These are phyloP conservation scores for Erysimum cheiri DNA, from an alignment of 441 rosid species.

Conservation along the genomic window DNA sequence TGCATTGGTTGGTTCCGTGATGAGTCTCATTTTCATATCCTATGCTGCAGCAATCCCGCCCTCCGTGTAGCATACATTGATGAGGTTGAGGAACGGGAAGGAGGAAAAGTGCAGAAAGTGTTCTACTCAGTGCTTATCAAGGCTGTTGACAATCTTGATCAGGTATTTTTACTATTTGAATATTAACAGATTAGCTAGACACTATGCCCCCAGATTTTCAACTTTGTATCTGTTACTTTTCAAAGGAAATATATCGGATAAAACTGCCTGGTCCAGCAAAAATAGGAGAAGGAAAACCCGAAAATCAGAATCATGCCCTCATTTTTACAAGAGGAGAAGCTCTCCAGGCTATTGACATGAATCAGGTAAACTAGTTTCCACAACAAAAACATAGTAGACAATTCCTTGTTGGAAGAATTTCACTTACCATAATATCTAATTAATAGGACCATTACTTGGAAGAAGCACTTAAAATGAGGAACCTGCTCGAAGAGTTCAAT, in stretches of 20 bases:
- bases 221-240: conserved; percentile 39
- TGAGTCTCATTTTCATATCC: conserved; percentile 38
- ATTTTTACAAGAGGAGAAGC: conserved; percentile 94
- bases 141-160: conserved; percentile 91
- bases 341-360: conserved; percentile 95
- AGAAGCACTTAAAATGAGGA: conserved; percentile 97
- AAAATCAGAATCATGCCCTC: conserved; percentile 91
- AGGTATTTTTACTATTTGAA: conserved; percentile 55
- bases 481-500: conserved; percentile 91
- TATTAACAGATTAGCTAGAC: conserved; percentile 25
- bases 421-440: conserved; percentile 29
- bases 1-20: conserved; percentile 34
- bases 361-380: conserved; percentile 61
- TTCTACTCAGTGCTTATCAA: conserved; percentile 91
- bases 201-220: conserved; percentile 7
- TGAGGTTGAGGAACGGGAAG: conserved; percentile 92
- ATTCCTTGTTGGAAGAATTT: conserved; percentile 19
- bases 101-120: conserved; percentile 73
- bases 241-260: conserved; percentile 90
- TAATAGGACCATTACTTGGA: conserved; percentile 94
- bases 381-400: conserved; percentile 8
- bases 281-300: conserved; percentile 96
- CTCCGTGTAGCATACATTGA: conserved; percentile 97
- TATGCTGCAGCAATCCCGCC: conserved; percentile 77
- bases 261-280: conserved; percentile 87